Evolutionary conservation across 306 rosid species (phyloP).

Genomic region (Pyrus pyrifolia): DNA sequence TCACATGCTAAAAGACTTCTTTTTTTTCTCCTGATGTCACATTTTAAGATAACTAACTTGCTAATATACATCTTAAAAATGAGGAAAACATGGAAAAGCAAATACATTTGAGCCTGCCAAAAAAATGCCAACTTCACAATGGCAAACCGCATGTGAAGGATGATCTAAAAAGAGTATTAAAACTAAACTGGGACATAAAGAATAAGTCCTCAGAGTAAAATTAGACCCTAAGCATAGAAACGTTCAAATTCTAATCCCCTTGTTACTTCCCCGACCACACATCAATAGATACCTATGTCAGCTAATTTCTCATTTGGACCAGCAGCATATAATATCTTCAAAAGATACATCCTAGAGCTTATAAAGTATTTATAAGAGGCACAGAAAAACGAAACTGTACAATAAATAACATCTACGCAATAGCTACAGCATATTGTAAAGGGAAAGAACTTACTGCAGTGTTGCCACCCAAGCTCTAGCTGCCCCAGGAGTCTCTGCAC

Average conservation of each 20-base stretch:
- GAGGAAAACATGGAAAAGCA: not conserved
- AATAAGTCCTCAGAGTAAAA: not conserved
- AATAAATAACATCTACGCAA: not conserved
- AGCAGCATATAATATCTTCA: not conserved
- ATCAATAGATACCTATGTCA: not conserved
- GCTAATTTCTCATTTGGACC: not conserved
- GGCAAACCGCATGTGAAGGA: not conserved
- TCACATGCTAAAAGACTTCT: not conserved
- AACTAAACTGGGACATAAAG: not conserved
- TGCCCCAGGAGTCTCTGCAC: conserved; percentile 97
- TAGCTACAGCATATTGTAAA: not conserved
- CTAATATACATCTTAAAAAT: not conserved
- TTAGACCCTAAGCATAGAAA: not conserved
- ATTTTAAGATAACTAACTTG: not conserved
- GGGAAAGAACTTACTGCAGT: conserved; percentile 64
- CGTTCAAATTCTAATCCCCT: not conserved
- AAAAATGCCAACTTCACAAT: not conserved
- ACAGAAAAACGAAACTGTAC: not conserved
- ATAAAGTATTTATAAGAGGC: not conserved
- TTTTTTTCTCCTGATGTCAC: not conserved
- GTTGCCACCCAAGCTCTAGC: conserved; percentile 99
- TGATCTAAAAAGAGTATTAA: not conserved
- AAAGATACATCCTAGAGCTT: not conserved
- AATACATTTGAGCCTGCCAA: not conserved
- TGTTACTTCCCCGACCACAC: not conserved